A percentile compares a stretch with the other conserved stretches of the same genome.
phyloP scores from a whole-genome alignment of 305 asterid genomes.

The Lippia alba region DNA sequence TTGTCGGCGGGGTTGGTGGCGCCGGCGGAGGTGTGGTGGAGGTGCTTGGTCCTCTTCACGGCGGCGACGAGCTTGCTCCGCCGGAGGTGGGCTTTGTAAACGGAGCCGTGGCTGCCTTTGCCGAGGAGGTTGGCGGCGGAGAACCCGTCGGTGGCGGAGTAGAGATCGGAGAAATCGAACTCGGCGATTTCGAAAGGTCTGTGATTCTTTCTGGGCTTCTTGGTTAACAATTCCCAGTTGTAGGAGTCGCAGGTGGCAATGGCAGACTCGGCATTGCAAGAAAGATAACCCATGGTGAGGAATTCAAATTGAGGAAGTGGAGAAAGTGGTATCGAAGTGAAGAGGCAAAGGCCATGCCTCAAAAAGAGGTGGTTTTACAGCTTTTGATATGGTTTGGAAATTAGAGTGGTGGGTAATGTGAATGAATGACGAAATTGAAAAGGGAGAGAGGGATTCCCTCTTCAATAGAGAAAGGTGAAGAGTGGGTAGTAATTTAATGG shows the following conservation, averaged over 20 bases:
- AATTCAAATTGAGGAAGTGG: background rate
- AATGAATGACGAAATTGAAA: conserved; percentile 25
- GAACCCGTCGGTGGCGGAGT: conserved; percentile 65
- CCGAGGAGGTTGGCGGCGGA: conserved; percentile 68
- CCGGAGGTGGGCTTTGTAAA: conserved; percentile 61
- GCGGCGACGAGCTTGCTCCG: conserved; percentile 55
- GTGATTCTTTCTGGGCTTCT: conserved; percentile 17
- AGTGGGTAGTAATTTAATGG: conserved; percentile 41
- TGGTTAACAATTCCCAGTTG: conserved; percentile 51
- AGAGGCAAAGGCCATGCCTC: conserved; percentile 50
- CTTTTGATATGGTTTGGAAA: conserved; percentile 40
- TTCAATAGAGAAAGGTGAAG: conserved; percentile 40
- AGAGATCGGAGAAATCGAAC: conserved; percentile 63
- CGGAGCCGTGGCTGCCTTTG: conserved; percentile 81
- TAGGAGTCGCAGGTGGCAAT: conserved; percentile 72
- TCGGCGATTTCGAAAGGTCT: conserved; percentile 44
- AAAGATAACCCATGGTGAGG: conserved; percentile 62
- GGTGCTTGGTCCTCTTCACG: conserved; percentile 56
- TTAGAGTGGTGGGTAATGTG: conserved; percentile 54
- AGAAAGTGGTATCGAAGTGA: background rate
- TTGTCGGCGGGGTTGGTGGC: conserved; percentile 62
- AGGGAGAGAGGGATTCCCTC: conserved; percentile 21
- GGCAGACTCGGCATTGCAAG: conserved; percentile 74
- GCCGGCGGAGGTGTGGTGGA: conserved; percentile 12
- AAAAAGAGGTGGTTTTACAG: conserved; percentile 37